Percentiles rank a stretch among this genome's conserved stretches.
These are phyloP conservation scores for Sistotremastrum niveocremeum DNA, from an alignment of 768 basidiomycete species.

Conservation along the genomic window DNA sequence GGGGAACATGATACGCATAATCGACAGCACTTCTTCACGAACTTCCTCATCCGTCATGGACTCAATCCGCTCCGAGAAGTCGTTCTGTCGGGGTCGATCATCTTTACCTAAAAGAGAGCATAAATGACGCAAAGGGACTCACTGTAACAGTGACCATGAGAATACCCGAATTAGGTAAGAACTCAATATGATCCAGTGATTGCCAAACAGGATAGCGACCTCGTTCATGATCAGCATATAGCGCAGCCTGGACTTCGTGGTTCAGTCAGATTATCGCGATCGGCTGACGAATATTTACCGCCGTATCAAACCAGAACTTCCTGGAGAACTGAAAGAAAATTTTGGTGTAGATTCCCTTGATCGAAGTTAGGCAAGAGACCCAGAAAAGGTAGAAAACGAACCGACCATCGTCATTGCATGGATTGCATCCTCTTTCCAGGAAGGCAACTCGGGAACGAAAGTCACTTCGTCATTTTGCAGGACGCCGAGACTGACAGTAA, in stretches of 20 bases:
- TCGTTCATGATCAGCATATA: constrained; percentile 44
- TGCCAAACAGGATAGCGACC: constrained; percentile 61
- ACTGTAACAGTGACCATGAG: constrained; percentile 38
- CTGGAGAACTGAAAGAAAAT: constrained; percentile 3
- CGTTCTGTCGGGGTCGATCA: constrained; percentile 27
- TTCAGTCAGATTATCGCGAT: constrained; percentile 9
- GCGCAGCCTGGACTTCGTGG: constrained; percentile 32
- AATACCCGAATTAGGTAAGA: constrained; percentile 48
- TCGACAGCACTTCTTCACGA: constrained; percentile 37
- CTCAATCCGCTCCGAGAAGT: constrained; percentile 47
- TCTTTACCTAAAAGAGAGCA: neutral
- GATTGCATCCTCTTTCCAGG: constrained; percentile 6
- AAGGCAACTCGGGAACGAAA: constrained; percentile 1
- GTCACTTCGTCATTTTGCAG: constrained; percentile 4
- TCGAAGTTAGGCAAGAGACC: neutral
- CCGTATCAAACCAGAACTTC: constrained; percentile 1
- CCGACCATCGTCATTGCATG: constrained; percentile 5
- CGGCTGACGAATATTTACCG: neutral
- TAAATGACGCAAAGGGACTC: constrained; percentile 6
- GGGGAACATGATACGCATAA: constrained; percentile 47
- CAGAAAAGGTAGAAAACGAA: neutral
- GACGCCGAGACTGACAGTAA: constrained; percentile 2
- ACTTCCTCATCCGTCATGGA: constrained; percentile 32
- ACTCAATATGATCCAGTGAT: constrained; percentile 40
- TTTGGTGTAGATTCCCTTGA: constrained; percentile 5